phyloP scores from a whole-genome alignment of 306 rosid species.

The Casuarina equisetifolia region DNA sequence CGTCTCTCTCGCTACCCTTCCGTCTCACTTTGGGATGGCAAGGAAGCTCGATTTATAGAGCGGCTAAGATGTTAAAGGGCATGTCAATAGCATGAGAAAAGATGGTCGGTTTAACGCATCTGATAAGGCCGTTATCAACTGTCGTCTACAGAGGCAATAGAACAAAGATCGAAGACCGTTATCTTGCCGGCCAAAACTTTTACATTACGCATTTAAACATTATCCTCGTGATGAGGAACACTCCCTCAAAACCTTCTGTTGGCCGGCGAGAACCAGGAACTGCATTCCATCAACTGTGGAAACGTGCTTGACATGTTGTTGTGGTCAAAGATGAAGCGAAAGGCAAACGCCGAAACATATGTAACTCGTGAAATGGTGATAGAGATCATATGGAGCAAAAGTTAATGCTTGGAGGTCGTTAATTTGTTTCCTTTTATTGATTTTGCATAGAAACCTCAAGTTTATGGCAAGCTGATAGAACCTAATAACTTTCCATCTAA shows the following conservation, averaged over 20 bases:
- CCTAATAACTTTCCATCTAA: neutral
- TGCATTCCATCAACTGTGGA: neutral
- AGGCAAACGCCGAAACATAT: neutral
- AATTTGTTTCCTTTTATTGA: neutral
- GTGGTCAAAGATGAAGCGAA: neutral
- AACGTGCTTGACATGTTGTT: neutral
- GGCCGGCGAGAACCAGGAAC: neutral
- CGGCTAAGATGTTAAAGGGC: neutral
- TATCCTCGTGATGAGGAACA: conserved; percentile 21
- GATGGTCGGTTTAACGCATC: neutral
- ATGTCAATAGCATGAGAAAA: conserved; percentile 15
- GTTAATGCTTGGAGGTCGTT: neutral
- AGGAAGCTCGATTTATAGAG: neutral
- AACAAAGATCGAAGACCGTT: neutral
- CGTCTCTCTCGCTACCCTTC: neutral
- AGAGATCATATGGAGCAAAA: neutral
- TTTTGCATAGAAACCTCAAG: neutral
- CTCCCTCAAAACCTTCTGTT: neutral
- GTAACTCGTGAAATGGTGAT: neutral
- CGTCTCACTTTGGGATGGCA: neutral
- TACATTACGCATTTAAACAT: neutral
- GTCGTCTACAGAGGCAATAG: neutral
- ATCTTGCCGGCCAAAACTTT: neutral
- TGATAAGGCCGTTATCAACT: neutral
- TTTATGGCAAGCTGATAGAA: too few species aligned